Percentiles rank a stretch among this genome's conserved stretches.
Conservation (phyloP, 495 filamentous ascomycete species). For the Sporormia fimetaria region DNA sequence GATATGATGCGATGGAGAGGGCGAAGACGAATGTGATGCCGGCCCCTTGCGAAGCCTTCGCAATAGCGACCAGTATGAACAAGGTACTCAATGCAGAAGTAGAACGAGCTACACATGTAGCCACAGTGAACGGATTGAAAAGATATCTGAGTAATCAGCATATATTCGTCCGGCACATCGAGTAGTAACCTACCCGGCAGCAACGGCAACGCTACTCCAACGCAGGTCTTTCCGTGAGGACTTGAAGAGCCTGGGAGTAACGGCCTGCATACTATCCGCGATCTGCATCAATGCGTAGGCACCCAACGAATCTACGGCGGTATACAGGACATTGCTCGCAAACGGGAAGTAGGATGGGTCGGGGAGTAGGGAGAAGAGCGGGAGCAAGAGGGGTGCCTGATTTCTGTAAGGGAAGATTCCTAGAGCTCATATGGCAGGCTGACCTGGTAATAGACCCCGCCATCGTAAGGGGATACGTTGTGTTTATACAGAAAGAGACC, state of each 20-base stretch:
- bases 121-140: constrained; percentile 90
- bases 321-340: constrained; percentile 69
- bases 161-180: not conserved
- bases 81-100: constrained; percentile 86
- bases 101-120: constrained; percentile 82
- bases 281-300: constrained; percentile 75
- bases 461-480: constrained; percentile 95
- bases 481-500: constrained; percentile 91
- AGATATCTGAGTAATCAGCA: constrained; percentile 51
- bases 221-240: constrained; percentile 65
- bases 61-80: constrained; percentile 72
- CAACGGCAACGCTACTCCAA: constrained; percentile 67
- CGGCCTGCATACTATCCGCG: constrained; percentile 69
- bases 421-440: not conserved
- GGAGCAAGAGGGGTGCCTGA: constrained; percentile 81
- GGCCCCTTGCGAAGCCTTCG: constrained; percentile 66
- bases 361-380: constrained; percentile 80
- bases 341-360: constrained; percentile 51
- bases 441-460: constrained; percentile 92
- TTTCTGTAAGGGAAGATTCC: not conserved
- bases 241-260: constrained; percentile 56
- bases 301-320: constrained; percentile 67
- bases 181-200: constrained; percentile 53
- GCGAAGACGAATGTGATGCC: constrained; percentile 72
- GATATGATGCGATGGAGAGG: constrained; percentile 74